These are phyloP conservation scores for Colletotrichum sp. DNA, from an alignment of 2,329 filamentous ascomycete species.

Conservation along the genomic window DNA sequence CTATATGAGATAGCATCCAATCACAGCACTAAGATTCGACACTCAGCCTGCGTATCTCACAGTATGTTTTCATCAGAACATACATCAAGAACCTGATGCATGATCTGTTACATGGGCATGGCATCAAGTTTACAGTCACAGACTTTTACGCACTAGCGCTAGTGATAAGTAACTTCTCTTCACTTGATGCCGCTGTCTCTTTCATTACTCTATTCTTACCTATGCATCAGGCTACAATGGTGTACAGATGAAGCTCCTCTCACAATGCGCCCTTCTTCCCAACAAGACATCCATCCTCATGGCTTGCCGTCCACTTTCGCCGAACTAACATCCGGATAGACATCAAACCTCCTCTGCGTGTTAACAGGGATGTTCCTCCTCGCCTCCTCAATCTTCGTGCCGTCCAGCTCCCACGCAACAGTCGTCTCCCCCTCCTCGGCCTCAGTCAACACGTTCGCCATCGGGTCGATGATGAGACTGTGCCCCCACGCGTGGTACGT, in stretches of 20 bases:
- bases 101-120: too few relatives aligned
- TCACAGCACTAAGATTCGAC: neutral
- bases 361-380: slow-evolving; percentile 85
- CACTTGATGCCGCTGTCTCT: neutral
- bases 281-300: neutral
- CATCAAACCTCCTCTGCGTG: slow-evolving; percentile 87
- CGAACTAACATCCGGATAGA: slow-evolving; percentile 86
- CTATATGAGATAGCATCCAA: neutral
- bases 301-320: neutral
- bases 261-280: neutral
- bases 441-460: slow-evolving; percentile 81
- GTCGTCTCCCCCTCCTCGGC: slow-evolving; percentile 80
- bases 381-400: slow-evolving; percentile 72
- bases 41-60: neutral
- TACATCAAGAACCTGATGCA: too few relatives aligned
- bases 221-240: neutral
- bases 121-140: too few relatives aligned
- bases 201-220: neutral
- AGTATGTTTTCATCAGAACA: too few relatives aligned
- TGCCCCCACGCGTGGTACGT: slow-evolving; percentile 93
- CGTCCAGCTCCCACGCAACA: slow-evolving; percentile 74
- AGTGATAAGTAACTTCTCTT: too few relatives aligned
- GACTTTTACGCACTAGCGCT: too few relatives aligned
- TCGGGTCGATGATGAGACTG: slow-evolving; percentile 85
- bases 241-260: neutral